Evolutionary conservation across 2,329 filamentous ascomycete species (phyloP), one percentile per base, ranked within the genome.

Genomic region (Ascochyta fabae): DNA sequence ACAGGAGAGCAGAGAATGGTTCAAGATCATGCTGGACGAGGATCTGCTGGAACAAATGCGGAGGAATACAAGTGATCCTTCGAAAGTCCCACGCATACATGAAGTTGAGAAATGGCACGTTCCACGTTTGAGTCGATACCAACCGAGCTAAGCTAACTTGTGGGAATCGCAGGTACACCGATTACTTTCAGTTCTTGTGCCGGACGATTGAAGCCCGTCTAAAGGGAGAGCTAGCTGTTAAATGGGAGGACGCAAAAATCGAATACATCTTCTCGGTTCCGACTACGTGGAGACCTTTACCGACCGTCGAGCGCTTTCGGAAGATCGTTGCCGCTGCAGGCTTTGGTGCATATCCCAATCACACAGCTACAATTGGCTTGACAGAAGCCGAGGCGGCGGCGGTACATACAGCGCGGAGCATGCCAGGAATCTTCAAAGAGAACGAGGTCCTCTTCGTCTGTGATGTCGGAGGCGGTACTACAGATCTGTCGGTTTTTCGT

Each of bases 231-330:
- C 78, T 73, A 1, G 65, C 78, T 75, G 63, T 71, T 68, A 26
- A 66, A 38, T 48, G 77, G 78, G 10, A 65, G 62, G n/a, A 68
- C 66, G 75, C 82, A 49, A 71, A 71, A 0, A 79, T 86, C 1
- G 78, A 81, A 35, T 86, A 85, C 60, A 70, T 85, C 8, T 86
- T 86, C 69, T 83, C 80, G 41, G 82, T 84, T 0, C 84, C 84
- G 0, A 86, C 83, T 1, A 85, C 83, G 0, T 86, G 83, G 83
- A 77, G 75, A 9, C 80, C 73, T 2, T 73, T 81, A 53, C 75
- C 77, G 7, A 79, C 80, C 2, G 79, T 85, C 46, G 83, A 84
- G 66, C 71, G 68, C 5, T 85, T 84, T 70, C 81, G 81, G 53
- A 63, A 64, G 1, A 78, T 83, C 27, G 79, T 84, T 3, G 62